Evolutionary conservation across 2,329 filamentous ascomycete genomes (phyloP).

Genomic region (Trichoderma guizhouense): DNA sequence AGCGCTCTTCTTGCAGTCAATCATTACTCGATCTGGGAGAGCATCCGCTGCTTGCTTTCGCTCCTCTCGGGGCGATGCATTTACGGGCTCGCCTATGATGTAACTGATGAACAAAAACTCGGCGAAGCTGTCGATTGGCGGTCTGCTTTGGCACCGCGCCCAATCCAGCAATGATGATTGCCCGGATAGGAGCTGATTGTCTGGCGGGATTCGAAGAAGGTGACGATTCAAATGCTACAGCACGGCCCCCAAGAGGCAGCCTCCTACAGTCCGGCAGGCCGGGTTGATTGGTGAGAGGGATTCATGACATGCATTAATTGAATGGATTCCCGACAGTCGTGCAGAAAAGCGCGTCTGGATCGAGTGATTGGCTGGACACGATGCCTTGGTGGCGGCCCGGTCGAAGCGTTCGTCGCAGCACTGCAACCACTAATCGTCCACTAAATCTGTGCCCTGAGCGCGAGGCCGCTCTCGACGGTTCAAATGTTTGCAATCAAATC

Average conservation of each 20-base stretch:
- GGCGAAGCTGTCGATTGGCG: neutral
- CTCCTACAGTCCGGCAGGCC: neutral
- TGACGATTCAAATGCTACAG: neutral
- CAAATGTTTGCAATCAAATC: neutral
- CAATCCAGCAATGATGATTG: neutral
- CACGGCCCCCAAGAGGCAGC: slow-evolving; percentile 10
- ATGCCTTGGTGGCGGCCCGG: neutral
- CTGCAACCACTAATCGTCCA: slow-evolving; percentile 8
- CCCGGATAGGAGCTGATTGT: neutral
- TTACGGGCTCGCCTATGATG: neutral
- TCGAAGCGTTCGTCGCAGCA: slow-evolving; percentile 13
- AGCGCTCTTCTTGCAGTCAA: neutral
- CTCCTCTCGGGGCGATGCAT: neutral
- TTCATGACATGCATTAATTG: slow-evolving; percentile 26
- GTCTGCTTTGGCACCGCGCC: neutral
- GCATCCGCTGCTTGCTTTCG: neutral
- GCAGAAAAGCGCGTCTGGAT: slow-evolving; percentile 21
- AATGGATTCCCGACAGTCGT: slow-evolving; percentile 19
- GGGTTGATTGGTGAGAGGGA: slow-evolving; percentile 19
- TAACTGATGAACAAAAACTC: neutral
- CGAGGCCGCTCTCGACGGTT: neutral
- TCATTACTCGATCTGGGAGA: neutral
- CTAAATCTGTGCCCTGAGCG: neutral
- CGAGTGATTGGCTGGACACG: slow-evolving; percentile 18
- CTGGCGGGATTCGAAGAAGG: neutral